These are phyloP conservation scores for Marsdenia floribunda DNA, from an alignment of 257 asterid species.

Conservation along the genomic window DNA sequence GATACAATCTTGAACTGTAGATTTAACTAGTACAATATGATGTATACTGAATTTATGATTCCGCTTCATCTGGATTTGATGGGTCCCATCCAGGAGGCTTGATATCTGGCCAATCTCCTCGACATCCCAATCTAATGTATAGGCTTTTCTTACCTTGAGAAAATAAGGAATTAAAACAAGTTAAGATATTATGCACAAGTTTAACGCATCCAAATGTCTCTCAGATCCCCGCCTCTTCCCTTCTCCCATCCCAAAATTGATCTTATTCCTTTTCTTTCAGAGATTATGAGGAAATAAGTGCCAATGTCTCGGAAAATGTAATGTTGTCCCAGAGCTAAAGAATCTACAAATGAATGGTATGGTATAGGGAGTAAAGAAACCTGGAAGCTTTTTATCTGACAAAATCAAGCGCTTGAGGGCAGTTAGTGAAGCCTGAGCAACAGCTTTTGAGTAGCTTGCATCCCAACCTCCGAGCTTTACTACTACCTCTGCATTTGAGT, in stretches of 20 bases:
- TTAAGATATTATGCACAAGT: not conserved
- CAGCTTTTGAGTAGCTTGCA: conserved; percentile 51
- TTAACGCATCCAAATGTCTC: not conserved
- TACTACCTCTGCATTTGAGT: conserved; percentile 71
- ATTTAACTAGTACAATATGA: not conserved
- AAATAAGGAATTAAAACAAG: not conserved
- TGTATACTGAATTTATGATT: not conserved
- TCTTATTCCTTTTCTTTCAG: not conserved
- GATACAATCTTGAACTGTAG: not conserved
- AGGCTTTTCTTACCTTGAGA: conserved; percentile 67
- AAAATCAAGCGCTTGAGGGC: conserved; percentile 73
- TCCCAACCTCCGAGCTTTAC: conserved; percentile 86
- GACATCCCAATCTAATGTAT: conserved; percentile 76
- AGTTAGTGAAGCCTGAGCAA: conserved; percentile 76
- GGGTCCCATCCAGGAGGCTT: conserved; percentile 83
- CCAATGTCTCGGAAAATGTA: not conserved
- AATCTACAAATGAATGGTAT: not conserved
- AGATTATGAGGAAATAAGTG: not conserved
- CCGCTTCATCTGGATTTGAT: conserved; percentile 23
- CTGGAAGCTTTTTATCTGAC: conserved; percentile 76
- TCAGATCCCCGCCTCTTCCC: not conserved
- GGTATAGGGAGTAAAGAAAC: conserved; percentile 23
- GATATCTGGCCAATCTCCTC: conserved; percentile 97
- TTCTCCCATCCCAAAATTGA: not conserved
- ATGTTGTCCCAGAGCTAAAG: not conserved